Evolutionary conservation across 768 basidiomycete species (phyloP).

Genomic region (Termitomyces sp.): DNA sequence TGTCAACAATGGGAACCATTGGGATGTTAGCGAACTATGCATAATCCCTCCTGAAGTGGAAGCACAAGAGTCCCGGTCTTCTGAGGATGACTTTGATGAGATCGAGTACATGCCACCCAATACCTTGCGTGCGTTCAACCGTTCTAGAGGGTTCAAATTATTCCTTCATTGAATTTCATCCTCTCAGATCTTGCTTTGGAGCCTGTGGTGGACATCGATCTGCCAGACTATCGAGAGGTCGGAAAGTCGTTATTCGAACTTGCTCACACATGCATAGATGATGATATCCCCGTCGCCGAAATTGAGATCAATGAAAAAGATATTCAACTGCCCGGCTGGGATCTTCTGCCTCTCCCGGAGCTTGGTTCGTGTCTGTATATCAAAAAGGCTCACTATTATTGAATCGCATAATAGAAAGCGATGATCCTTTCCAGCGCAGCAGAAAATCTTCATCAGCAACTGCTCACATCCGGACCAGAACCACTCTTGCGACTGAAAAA

Average conservation of each 20-base stretch:
- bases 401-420: constrained; percentile 15
- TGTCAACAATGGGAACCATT: constrained; percentile 56
- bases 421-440: constrained; percentile 23
- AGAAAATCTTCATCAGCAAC: not conserved
- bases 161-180: not conserved
- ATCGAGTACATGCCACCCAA: constrained; percentile 52
- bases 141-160: not conserved
- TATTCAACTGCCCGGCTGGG: constrained; percentile 21
- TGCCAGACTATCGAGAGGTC: constrained; percentile 38
- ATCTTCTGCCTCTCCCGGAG: constrained; percentile 22
- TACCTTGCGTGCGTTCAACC: constrained; percentile 26
- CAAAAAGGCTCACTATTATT: not conserved
- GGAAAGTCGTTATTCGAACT: constrained; percentile 30
- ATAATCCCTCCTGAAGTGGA: constrained; percentile 26
- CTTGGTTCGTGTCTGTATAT: constrained; percentile 18
- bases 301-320: constrained; percentile 21
- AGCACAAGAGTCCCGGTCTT: constrained; percentile 18
- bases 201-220: constrained; percentile 38
- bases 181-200: constrained; percentile 34
- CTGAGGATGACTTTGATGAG: constrained; percentile 37
- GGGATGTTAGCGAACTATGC: constrained; percentile 65
- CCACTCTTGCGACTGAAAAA: not conserved
- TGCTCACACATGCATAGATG: constrained; percentile 26
- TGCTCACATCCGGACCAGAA: not conserved
- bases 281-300: constrained; percentile 27